Conservation (phyloP, 257 asterid genomes). For the Petunia secreta region DNA sequence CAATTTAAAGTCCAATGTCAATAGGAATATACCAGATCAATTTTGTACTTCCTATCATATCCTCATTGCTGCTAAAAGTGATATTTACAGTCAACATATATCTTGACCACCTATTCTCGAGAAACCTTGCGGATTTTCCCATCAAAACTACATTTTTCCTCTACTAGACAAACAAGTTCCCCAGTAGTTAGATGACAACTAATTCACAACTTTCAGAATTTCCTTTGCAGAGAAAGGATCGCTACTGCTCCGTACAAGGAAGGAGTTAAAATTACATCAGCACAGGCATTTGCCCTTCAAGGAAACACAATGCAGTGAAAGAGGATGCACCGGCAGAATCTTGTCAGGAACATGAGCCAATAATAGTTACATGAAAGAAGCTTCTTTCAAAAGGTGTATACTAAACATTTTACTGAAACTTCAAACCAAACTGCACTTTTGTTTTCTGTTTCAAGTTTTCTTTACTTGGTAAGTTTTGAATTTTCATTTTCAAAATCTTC, state of each 20-base stretch:
- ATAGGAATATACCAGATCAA: constrained; percentile 7
- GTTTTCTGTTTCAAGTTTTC: constrained; percentile 1
- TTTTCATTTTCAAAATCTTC: neutral
- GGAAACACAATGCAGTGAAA: neutral
- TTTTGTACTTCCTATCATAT: neutral
- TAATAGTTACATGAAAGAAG: neutral
- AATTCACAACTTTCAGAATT: neutral
- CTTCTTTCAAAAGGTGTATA: neutral
- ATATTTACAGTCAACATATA: neutral
- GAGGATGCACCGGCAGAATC: neutral
- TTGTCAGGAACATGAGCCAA: neutral
- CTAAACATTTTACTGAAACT: neutral
- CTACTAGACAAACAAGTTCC: neutral
- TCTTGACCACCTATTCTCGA: neutral
- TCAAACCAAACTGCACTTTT: neutral
- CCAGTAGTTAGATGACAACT: neutral
- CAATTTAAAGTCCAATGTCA: neutral
- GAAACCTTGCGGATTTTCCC: neutral
- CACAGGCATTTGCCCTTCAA: neutral
- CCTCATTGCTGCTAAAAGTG: neutral
- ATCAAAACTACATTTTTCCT: neutral
- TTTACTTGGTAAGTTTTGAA: constrained; percentile 1
- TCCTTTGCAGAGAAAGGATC: neutral
- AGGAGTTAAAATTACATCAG: constrained; percentile 14
- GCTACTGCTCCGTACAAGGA: neutral